Evolutionary conservation across 768 basidiomycete species (phyloP).

Genomic region (Amanita polypyramis): DNA sequence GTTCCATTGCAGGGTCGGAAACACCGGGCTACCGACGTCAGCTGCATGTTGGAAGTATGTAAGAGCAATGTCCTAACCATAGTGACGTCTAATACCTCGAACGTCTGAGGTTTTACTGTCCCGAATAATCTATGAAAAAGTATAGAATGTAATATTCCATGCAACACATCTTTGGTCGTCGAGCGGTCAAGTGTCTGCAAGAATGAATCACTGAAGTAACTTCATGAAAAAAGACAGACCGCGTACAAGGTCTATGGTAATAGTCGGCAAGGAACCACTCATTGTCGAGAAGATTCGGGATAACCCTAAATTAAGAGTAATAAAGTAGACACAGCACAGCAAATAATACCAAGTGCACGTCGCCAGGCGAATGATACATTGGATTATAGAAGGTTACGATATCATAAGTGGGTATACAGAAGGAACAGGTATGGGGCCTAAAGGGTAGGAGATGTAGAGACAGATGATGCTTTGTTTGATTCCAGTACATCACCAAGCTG

Average conservation of each 20-base stretch:
- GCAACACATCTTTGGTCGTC: conserved; percentile 63
- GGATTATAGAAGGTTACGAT: background rate
- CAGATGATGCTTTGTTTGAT: conserved; percentile 19
- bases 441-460: background rate
- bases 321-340: background rate
- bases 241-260: conserved; percentile 40
- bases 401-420: background rate
- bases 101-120: conserved; percentile 61
- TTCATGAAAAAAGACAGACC: background rate
- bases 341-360: background rate
- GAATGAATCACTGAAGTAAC: conserved; percentile 2
- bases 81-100: conserved; percentile 77
- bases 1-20: conserved; percentile 60
- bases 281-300: background rate
- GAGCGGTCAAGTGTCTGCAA: conserved; percentile 60
- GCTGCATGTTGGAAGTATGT: background rate
- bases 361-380: background rate
- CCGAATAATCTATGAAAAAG: conserved; percentile 81
- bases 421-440: background rate
- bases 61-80: conserved; percentile 40
- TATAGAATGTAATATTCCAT: conserved; percentile 70
- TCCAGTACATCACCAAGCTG: conserved; percentile 48
- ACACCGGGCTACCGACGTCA: conserved; percentile 53
- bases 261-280: conserved; percentile 25
- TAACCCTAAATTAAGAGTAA: conserved; percentile 5